Evolutionary conservation across 2,329 filamentous ascomycete species (phyloP), one percentile per base, ranked within the genome.

Genomic region (Aurifilum marmelostoma): DNA sequence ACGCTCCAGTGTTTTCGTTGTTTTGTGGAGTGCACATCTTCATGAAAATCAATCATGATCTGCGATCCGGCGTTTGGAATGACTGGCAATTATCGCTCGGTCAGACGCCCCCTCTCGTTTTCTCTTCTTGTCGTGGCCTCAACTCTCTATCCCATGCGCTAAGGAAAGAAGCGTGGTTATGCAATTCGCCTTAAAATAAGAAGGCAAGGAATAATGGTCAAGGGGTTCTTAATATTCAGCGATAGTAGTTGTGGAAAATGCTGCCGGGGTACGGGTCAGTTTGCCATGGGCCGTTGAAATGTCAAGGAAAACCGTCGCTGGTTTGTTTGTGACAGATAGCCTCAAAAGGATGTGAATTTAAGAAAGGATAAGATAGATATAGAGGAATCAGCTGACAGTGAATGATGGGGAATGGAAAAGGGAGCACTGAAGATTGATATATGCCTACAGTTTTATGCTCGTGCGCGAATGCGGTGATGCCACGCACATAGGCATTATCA

Each of bases 381-480:
- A 69, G 16, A 67, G 58, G 41, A 69, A 65, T 34, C 34, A 29
- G 59, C 47, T 62, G 27, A n/a, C 39, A 62, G 56, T 29, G n/a
- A 32, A 59, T 34, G 63, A 24, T 56, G 41, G 18, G n/a, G 37
- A 24, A n/a, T n/a, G n/a, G 34, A 34, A 34, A 34, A 34, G 34
- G 8, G 27, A 52, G 18, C 41, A 27, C n/a, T 5, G 39, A 21
- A 75, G 72, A 71, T 74, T 65, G 68, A 73, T 37, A 76, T 64
- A 58, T 61, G 61, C 18, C 43, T 73, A 39, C 67, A 73, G 60
- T 68, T 47, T 67, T 63, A 47, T 56, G 58, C 39, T 67, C 56
- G 47, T 63, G 52, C 61, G 47, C 50, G 50, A 39, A 68, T 69
- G 67, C 62, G 54, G 69, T 71, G 69, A 65, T 65, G 56, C 69